A percentile compares a stretch with the other conserved stretches of the same genome.
phyloP scores from a whole-genome alignment of 108 stramenopile genomes.

The Discostella stelligeroides region DNA sequence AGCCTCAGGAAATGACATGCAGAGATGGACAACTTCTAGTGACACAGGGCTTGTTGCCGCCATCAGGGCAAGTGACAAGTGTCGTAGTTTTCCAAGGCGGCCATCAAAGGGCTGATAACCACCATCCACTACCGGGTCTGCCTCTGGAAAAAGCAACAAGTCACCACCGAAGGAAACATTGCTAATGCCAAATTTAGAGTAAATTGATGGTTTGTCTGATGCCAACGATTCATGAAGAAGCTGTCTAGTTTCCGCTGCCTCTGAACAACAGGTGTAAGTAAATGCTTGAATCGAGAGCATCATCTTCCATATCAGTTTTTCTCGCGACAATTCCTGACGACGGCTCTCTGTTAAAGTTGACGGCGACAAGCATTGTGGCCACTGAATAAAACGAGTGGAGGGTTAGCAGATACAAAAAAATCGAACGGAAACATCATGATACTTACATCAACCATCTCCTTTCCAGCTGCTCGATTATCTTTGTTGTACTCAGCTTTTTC shows the following conservation, averaged over 20 bases:
- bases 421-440: background rate
- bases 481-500: slow-evolving; percentile 79
- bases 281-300: slow-evolving; percentile 80
- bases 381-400: slow-evolving; percentile 49
- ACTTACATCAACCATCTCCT: slow-evolving; percentile 72
- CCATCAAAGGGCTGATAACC: slow-evolving; percentile 82
- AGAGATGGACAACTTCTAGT: slow-evolving; percentile 78
- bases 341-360: slow-evolving; percentile 61
- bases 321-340: slow-evolving; percentile 80
- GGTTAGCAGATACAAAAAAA: background rate
- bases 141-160: slow-evolving; percentile 64
- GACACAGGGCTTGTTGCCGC: slow-evolving; percentile 78
- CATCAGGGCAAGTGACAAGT: slow-evolving; percentile 78
- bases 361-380: slow-evolving; percentile 81
- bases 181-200: slow-evolving; percentile 74
- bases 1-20: slow-evolving; percentile 67
- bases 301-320: slow-evolving; percentile 78
- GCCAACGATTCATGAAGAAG: slow-evolving; percentile 24
- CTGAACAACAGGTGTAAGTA: slow-evolving; percentile 79
- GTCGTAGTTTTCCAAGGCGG: slow-evolving; percentile 73
- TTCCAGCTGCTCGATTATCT: slow-evolving; percentile 59
- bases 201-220: slow-evolving; percentile 39
- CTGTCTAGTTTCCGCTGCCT: slow-evolving; percentile 65
- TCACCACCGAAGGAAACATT: slow-evolving; percentile 50
- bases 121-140: slow-evolving; percentile 57